A percentile compares a stretch with the other conserved stretches of the same genome.
These are phyloP conservation scores for Fraxinus velutina DNA, from an alignment of 305 asterid species.

Conservation along the genomic window DNA sequence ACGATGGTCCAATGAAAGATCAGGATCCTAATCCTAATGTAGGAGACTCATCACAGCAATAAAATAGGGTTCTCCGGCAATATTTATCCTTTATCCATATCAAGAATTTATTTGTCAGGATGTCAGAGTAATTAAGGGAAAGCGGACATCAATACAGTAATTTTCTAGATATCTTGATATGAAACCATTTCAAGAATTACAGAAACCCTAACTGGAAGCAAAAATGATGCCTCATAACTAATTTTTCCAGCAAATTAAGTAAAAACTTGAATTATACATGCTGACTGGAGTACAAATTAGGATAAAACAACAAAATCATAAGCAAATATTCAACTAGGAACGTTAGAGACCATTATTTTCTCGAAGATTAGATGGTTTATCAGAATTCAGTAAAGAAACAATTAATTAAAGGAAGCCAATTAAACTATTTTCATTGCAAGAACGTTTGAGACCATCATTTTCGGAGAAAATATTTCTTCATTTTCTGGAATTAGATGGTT, in stretches of 20 bases:
- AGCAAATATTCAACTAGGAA: not conserved
- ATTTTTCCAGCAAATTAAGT: not conserved
- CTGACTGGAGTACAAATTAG: not conserved
- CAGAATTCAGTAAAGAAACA: not conserved
- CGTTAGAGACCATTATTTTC: not conserved
- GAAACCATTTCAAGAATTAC: not conserved
- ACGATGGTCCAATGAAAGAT: not conserved
- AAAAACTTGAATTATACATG: not conserved
- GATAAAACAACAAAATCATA: not conserved
- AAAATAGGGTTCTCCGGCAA: not conserved
- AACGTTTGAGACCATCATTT: not conserved
- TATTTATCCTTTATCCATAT: not conserved
- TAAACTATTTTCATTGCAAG: not conserved
- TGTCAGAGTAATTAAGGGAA: not conserved
- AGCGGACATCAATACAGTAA: not conserved
- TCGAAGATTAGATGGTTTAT: not conserved
- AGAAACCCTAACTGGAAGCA: not conserved
- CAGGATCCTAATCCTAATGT: not conserved
- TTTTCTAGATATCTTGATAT: not conserved
- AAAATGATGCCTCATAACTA: not conserved
- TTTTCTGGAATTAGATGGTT: not conserved
- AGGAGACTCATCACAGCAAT: not conserved
- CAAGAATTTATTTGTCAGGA: not conserved
- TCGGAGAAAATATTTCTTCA: not conserved
- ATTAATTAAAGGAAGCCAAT: not conserved